Conservation (phyloP, 1,139 yeast genomes). For the Diutina catenulata region DNA sequence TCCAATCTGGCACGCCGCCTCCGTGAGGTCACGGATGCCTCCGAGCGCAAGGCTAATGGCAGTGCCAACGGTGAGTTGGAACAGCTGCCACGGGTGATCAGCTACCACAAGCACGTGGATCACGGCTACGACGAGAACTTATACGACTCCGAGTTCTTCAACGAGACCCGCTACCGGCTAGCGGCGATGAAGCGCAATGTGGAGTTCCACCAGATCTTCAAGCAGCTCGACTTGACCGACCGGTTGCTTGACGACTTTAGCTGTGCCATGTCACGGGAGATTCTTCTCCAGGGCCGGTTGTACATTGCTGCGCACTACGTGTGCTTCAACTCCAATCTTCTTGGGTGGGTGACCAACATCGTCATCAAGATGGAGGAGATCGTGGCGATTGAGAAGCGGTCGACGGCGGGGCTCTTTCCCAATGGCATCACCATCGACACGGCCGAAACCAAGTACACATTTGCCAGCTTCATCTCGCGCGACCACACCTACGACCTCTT, state of each 20-base stretch:
- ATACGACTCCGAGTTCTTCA: constrained; percentile 26
- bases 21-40: neutral
- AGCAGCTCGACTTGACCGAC: constrained; percentile 58
- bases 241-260: constrained; percentile 72
- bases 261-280: constrained; percentile 83
- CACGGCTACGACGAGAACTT: constrained; percentile 19
- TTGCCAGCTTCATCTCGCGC: constrained; percentile 81
- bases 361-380: constrained; percentile 67
- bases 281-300: constrained; percentile 80
- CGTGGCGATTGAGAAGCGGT: constrained; percentile 60
- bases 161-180: constrained; percentile 29
- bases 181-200: constrained; percentile 63
- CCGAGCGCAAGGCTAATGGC: constrained; percentile 1
- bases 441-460: constrained; percentile 52
- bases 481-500: constrained; percentile 68
- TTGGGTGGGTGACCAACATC: constrained; percentile 87
- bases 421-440: constrained; percentile 80
- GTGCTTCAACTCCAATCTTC: constrained; percentile 82
- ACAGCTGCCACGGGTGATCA: constrained; percentile 34
- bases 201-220: constrained; percentile 71
- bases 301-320: constrained; percentile 72
- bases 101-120: constrained; percentile 30
- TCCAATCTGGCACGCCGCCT: constrained; percentile 1
- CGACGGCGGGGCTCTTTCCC: constrained; percentile 84
- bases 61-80: constrained; percentile 2